phyloP scores from a whole-genome alignment of 179 eudicot genomes.

The Patellifolia procumbens region DNA sequence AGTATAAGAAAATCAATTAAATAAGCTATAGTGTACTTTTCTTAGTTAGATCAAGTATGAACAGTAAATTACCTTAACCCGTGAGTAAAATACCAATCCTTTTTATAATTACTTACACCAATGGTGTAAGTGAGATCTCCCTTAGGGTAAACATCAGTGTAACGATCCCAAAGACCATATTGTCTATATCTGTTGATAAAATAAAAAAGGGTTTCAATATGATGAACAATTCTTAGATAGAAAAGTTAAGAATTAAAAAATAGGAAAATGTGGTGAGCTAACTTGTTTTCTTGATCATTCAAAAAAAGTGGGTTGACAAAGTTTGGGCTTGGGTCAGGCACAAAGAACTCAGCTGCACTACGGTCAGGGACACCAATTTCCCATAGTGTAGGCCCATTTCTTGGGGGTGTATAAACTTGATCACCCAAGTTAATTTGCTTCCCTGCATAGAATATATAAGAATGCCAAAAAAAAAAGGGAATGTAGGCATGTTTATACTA shows the following conservation, averaged over 20 bases:
- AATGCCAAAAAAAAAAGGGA: background rate
- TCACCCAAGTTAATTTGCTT: constrained; percentile 30
- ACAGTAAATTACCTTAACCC: constrained; percentile 69
- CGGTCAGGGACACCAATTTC: constrained; percentile 63
- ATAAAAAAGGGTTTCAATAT: background rate
- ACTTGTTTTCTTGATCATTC: constrained; percentile 29
- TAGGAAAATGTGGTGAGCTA: background rate
- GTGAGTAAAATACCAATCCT: constrained; percentile 82
- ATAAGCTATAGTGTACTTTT: no score
- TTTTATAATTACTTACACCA: constrained; percentile 45
- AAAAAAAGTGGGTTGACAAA: constrained; percentile 32
- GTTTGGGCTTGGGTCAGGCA: constrained; percentile 46
- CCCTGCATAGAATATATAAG: constrained; percentile 38
- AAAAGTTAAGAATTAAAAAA: background rate
- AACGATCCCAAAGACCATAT: constrained; percentile 86
- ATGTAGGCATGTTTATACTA: background rate
- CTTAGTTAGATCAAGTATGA: no score
- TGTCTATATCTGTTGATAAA: constrained; percentile 57
- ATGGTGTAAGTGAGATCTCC: constrained; percentile 62
- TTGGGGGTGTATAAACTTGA: constrained; percentile 39
- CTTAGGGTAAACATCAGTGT: constrained; percentile 60
- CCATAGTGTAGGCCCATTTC: constrained; percentile 56
- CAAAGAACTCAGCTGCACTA: constrained; percentile 58
- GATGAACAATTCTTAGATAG: background rate
- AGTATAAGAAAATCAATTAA: no score